Evolutionary conservation across 1,284 basidiomycete species (phyloP).

Genomic region (Ustilago tritici): DNA sequence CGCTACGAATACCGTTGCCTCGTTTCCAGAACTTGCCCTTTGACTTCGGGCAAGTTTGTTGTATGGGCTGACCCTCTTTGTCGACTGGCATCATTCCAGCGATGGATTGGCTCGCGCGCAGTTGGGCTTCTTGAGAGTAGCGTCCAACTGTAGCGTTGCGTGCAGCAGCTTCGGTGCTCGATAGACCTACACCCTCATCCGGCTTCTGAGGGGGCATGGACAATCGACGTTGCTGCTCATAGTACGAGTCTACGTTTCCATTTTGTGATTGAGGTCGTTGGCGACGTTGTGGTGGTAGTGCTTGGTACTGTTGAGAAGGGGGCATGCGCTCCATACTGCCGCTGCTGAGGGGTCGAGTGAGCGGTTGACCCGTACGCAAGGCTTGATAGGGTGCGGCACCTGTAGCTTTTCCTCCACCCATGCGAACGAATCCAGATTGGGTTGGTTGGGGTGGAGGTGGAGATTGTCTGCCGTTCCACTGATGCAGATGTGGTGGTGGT

Average conservation of each 20-base stretch:
- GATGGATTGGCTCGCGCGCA: constrained; percentile 42
- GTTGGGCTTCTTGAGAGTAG: constrained; percentile 40
- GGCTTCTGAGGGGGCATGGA: constrained; percentile 17
- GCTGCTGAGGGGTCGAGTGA: constrained; percentile 25
- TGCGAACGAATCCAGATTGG: constrained; percentile 56
- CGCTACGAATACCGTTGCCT: constrained; percentile 21
- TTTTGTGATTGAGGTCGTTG: constrained; percentile 36
- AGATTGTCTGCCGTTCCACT: constrained; percentile 34
- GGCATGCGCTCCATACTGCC: constrained; percentile 37
- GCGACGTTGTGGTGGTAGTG: constrained; percentile 26
- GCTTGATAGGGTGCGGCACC: constrained; percentile 55
- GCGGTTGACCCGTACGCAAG: constrained; percentile 10
- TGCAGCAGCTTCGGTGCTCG: constrained; percentile 44
- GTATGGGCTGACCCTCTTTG: constrained; percentile 42
- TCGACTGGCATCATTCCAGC: constrained; percentile 54
- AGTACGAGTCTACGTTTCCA: constrained; percentile 34
- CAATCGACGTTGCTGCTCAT: constrained; percentile 22
- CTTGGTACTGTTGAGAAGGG: constrained; percentile 23
- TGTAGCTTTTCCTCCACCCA: constrained; percentile 58
- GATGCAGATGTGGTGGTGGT: constrained; percentile 39
- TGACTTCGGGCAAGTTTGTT: constrained; percentile 20
- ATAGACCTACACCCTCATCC: constrained; percentile 25
- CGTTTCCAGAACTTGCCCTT: constrained; percentile 50
- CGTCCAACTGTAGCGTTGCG: constrained; percentile 36
- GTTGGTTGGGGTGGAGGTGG: constrained; percentile 25